These are phyloP conservation scores for Moesziomyces parantarcticus DNA, from an alignment of 1,284 basidiomycete genomes.

Conservation along the genomic window DNA sequence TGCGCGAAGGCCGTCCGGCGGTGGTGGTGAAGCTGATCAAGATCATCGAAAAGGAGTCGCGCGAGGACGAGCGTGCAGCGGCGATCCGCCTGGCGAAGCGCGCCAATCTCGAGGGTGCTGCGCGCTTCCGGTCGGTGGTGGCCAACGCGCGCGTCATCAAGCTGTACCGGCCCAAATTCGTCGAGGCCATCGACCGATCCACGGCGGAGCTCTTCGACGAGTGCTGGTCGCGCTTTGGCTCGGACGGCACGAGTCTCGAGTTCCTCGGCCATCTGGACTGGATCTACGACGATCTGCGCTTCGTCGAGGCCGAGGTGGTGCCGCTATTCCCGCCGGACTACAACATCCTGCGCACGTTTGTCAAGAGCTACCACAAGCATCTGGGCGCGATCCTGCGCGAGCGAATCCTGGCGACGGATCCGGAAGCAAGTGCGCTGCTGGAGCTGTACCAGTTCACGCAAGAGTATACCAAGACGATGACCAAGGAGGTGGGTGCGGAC, in stretches of 20 bases:
- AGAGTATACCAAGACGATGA: slow-evolving; percentile 91
- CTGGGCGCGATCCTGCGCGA: slow-evolving; percentile 80
- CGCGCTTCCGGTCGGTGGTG: slow-evolving; percentile 58
- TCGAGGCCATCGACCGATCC: slow-evolving; percentile 81
- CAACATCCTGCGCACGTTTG: slow-evolving; percentile 83
- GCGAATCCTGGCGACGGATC: slow-evolving; percentile 77
- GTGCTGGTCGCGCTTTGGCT: slow-evolving; percentile 73
- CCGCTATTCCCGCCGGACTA: slow-evolving; percentile 93
- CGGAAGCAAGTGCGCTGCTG: slow-evolving; percentile 86
- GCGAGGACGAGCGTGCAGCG: slow-evolving; percentile 95
- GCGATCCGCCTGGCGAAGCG: slow-evolving; percentile 94
- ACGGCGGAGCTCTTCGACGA: slow-evolving; percentile 80
- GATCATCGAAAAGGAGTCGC: slow-evolving; percentile 91
- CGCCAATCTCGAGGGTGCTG: slow-evolving; percentile 74
- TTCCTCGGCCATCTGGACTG: slow-evolving; percentile 86
- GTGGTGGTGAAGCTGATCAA: slow-evolving; percentile 92
- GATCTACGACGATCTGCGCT: slow-evolving; percentile 94
- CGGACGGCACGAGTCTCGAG: slow-evolving; percentile 75
- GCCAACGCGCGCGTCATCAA: slow-evolving; percentile 84
- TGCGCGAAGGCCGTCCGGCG: slow-evolving; percentile 79
- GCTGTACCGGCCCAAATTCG: slow-evolving; percentile 91
- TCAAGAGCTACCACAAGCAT: slow-evolving; percentile 92
- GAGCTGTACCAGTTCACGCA: slow-evolving; percentile 92
- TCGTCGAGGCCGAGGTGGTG: slow-evolving; percentile 85
- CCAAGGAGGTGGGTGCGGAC: slow-evolving; percentile 84